A percentile compares a stretch with the other conserved stretches of the same genome.
phyloP scores from a whole-genome alignment of 768 basidiomycete species.

The Neoboletus magnificus region DNA sequence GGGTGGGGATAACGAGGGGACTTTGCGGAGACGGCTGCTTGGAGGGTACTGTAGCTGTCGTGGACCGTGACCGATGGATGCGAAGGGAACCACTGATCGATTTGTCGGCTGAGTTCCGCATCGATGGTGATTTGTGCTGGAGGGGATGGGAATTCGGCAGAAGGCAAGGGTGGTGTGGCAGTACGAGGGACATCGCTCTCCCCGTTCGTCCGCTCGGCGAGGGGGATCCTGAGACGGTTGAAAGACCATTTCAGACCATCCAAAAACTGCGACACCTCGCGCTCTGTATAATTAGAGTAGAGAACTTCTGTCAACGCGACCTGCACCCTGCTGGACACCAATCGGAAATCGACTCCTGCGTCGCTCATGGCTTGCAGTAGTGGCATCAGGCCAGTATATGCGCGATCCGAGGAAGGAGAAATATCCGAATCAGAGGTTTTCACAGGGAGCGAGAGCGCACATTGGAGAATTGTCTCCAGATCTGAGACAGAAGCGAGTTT shows the following conservation, averaged over 20 bases:
- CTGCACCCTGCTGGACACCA: conserved; percentile 19
- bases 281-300: conserved; percentile 16
- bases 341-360: conserved; percentile 29
- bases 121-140: conserved; percentile 22
- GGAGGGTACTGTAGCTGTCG: conserved; percentile 50
- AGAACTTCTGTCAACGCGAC: conserved; percentile 22
- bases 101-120: conserved; percentile 22
- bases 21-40: conserved; percentile 36
- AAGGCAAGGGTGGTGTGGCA: conserved; percentile 11
- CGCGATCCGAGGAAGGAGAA: conserved; percentile 19
- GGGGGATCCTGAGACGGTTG: conserved; percentile 16
- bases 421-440: conserved; percentile 5
- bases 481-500: conserved; percentile 37
- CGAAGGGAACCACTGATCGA: conserved; percentile 35
- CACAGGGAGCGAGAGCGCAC: conserved; percentile 33
- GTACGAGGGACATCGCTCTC: conserved; percentile 1
- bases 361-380: conserved; percentile 42
- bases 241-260: conserved; percentile 18
- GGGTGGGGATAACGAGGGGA: conserved; percentile 49
- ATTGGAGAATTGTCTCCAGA: conserved; percentile 44
- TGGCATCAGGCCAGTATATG: conserved; percentile 40
- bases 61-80: conserved; percentile 28
- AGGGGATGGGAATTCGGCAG: conserved; percentile 12
- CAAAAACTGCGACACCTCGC: conserved; percentile 26
- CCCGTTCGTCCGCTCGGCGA: conserved; percentile 16